Evolutionary conservation across 2,329 filamentous ascomycete genomes (phyloP).

Genomic region (Nigrospora osmanthi): DNA sequence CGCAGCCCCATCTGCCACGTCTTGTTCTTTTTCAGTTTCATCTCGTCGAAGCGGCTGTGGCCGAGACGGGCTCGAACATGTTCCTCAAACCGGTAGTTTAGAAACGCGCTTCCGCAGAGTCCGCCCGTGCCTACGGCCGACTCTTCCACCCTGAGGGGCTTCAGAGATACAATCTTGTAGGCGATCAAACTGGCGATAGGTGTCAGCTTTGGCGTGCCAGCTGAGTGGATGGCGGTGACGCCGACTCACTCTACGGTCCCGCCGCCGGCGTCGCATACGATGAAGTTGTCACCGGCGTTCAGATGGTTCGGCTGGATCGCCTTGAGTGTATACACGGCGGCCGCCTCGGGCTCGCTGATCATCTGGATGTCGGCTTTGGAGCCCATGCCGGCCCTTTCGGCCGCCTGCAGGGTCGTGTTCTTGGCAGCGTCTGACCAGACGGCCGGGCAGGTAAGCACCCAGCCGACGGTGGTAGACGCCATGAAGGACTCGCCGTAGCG

Average conservation of each 20-base stretch:
- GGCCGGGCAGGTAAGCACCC: constrained; percentile 73
- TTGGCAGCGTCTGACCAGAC: constrained; percentile 85
- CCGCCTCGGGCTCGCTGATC: constrained; percentile 75
- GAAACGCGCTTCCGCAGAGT: constrained; percentile 68
- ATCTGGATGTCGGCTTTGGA: constrained; percentile 62
- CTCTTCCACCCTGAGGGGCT: constrained; percentile 67
- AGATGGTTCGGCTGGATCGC: constrained; percentile 71
- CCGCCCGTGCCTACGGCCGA: constrained; percentile 73
- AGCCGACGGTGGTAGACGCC: constrained; percentile 66
- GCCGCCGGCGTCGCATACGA: constrained; percentile 56
- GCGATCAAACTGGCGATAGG: constrained; percentile 53
- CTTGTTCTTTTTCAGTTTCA: constrained; percentile 71
- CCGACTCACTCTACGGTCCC: constrained; percentile 56
- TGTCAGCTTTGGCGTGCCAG: too few species aligned
- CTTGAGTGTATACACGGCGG: constrained; percentile 72
- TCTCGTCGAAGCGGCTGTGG: constrained; percentile 58
- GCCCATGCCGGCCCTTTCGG: constrained; percentile 73
- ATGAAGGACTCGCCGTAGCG: constrained; percentile 75
- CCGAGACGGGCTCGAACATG: constrained; percentile 64
- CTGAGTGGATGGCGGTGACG: too few species aligned
- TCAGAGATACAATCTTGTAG: constrained; percentile 69
- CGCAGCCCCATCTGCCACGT: constrained; percentile 73
- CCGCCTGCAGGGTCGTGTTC: constrained; percentile 71
- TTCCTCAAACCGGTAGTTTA: constrained; percentile 77
- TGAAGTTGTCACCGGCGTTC: constrained; percentile 58